Evolutionary conservation across 2,329 filamentous ascomycete species (phyloP), one percentile per base, ranked within the genome.

Genomic region (Cytospora chrysosperma): DNA sequence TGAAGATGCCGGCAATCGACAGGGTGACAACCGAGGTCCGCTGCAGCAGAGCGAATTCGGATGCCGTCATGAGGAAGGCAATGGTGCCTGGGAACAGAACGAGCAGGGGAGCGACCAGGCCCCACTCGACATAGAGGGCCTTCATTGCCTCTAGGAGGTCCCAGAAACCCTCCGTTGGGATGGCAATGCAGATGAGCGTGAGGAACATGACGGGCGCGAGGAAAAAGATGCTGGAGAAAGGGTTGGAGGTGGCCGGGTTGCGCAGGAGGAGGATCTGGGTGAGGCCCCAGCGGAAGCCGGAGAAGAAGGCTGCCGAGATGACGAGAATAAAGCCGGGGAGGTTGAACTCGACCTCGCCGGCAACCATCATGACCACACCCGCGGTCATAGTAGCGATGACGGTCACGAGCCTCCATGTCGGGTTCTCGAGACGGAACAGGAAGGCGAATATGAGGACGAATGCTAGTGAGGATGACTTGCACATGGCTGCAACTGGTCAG

Each of bases 351-450:
- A 96, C 88, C 77, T 99, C 95, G 65, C 94, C 95, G 7, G 93
- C 92, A 0, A 98, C 95, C 95, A 99, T 99, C 88, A 98, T 96
- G 66, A 99, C 83, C 10, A 99, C 94, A 65, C 95, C 95, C 2
- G 88, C 71, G 0, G 93, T 97, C 95, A 99, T 98, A 71, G 90
- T 88, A 59, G 87, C 84, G 69, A 99, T 98, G 69, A 98, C 95
- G 68, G 84, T 82, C 47, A 96, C 89, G 10, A 99, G 85, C 70
- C 89, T 91, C 82, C 90, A 88, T 0, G 94, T 97, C 0, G 92
- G 92, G 13, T 86, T 85, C 77, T 99, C 95, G 59, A 99, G 87
- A 59, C 91, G 88, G 80, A 99, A 98, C 55, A 96, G 75, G 73
- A 99, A 97, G 67, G 95, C 95, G 74, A 99, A 99, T 56, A 97